A percentile compares a stretch with the other conserved stretches of the same genome.
Evolutionary conservation across 495 filamentous ascomycete species (phyloP).

Genomic region (Penicillium macrosclerotiorum): DNA sequence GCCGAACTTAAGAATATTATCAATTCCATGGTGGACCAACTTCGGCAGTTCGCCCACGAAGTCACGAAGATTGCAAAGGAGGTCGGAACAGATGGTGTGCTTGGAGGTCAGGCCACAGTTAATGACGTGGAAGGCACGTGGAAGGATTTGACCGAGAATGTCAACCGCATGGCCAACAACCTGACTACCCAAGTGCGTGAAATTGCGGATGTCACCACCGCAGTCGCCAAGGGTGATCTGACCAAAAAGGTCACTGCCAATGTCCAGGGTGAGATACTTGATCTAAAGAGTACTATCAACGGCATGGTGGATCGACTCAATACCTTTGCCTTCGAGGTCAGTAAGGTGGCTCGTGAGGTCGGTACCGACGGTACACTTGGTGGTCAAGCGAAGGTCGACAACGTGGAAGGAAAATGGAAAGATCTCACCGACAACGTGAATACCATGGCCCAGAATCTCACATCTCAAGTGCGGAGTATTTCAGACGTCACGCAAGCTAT

Average conservation of each 20-base stretch:
- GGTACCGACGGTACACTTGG: conserved; percentile 95
- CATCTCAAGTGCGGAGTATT: conserved; percentile 91
- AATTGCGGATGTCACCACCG: conserved; percentile 96
- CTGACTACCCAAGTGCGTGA: conserved; percentile 97
- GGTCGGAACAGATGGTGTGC: conserved; percentile 92
- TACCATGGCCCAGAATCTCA: conserved; percentile 94
- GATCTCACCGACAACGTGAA: conserved; percentile 90
- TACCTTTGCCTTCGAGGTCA: conserved; percentile 97
- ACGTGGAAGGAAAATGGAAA: conserved; percentile 99
- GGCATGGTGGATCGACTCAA: conserved; percentile 98
- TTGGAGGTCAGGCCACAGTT: conserved; percentile 94
- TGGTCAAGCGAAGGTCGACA: conserved; percentile 93
- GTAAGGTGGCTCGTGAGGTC: conserved; percentile 97
- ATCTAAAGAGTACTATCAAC: conserved; percentile 97
- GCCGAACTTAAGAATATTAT: conserved; percentile 94
- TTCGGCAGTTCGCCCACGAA: conserved; percentile 95
- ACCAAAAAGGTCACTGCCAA: conserved; percentile 96
- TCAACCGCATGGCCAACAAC: conserved; percentile 99
- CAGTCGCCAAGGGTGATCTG: conserved; percentile 91
- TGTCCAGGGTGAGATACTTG: conserved; percentile 92
- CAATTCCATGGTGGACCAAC: conserved; percentile 98
- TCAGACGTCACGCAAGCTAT: conserved; percentile 97
- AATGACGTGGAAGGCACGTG: conserved; percentile 97
- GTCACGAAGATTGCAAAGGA: conserved; percentile 97
- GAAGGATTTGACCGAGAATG: conserved; percentile 95